phyloP scores from a whole-genome alignment of 1,284 basidiomycete genomes.

The Apiotrichum montevideense region DNA sequence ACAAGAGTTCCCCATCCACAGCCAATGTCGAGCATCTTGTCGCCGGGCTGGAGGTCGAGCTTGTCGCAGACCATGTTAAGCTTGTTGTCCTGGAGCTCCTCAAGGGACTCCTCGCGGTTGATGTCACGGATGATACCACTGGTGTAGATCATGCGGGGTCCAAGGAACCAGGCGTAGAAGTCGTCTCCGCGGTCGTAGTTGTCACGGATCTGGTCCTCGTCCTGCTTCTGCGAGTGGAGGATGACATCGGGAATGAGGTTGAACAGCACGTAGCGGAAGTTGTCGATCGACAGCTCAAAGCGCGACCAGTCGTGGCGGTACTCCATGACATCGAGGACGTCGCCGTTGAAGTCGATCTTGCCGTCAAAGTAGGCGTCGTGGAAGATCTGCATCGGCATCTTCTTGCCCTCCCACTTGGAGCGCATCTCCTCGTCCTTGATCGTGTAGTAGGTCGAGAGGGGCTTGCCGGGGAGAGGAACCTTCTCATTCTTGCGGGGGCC shows the following conservation, averaged over 20 bases:
- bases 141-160: constrained; percentile 68
- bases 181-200: constrained; percentile 97
- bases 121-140: constrained; percentile 79
- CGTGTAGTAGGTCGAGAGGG: constrained; percentile 82
- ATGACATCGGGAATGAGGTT: constrained; percentile 88
- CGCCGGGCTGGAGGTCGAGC: constrained; percentile 74
- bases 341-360: constrained; percentile 95
- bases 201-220: constrained; percentile 91
- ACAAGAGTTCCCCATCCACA: constrained; percentile 98
- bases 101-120: constrained; percentile 73
- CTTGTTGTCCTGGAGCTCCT: constrained; percentile 98
- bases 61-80: constrained; percentile 91
- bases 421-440: constrained; percentile 79
- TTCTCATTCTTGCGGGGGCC: constrained; percentile 81
- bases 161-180: constrained; percentile 74
- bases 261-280: constrained; percentile 91
- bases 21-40: constrained; percentile 80
- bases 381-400: constrained; percentile 97
- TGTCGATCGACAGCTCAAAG: constrained; percentile 58
- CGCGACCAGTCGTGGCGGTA: constrained; percentile 92
- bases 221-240: constrained; percentile 81
- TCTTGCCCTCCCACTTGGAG: constrained; percentile 68
- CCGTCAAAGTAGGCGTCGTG: constrained; percentile 97
- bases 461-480: constrained; percentile 74
- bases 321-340: constrained; percentile 89